Percentiles rank a stretch among this genome's conserved stretches.
phyloP scores from a whole-genome alignment of 768 basidiomycete species.

The Amanita molliuscula region DNA sequence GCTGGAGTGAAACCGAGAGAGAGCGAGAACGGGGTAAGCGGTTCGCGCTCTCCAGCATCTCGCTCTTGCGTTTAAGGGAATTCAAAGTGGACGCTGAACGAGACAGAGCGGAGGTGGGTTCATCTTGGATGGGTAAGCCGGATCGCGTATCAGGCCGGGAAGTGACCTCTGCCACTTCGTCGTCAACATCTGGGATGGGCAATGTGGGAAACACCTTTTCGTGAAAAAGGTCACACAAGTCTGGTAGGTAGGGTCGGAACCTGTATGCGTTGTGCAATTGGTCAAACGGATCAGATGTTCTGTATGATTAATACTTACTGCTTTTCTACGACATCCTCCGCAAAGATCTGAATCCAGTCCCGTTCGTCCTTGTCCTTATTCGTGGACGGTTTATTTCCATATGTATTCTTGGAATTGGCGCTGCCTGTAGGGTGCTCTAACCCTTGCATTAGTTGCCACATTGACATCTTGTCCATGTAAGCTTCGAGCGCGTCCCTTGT shows the following conservation, averaged over 20 bases:
- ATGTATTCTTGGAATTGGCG: constrained; percentile 7
- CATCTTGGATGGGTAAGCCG: constrained; percentile 7
- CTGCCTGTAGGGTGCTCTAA: constrained; percentile 15
- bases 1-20: constrained; percentile 60
- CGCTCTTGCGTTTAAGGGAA: not conserved
- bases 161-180: constrained; percentile 7
- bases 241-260: constrained; percentile 43
- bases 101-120: not conserved
- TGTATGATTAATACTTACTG: constrained; percentile 30
- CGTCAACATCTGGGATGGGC: constrained; percentile 41
- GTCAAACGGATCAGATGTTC: not conserved
- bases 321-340: constrained; percentile 53
- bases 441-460: constrained; percentile 57
- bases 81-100: not conserved
- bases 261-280: constrained; percentile 20
- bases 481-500: constrained; percentile 49
- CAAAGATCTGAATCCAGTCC: constrained; percentile 74
- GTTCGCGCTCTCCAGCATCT: not conserved
- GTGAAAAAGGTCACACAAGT: constrained; percentile 45
- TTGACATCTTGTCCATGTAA: constrained; percentile 72
- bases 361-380: constrained; percentile 19
- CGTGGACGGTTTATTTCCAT: constrained; percentile 6
- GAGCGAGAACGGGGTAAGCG: constrained; percentile 45
- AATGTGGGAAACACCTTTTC: constrained; percentile 59
- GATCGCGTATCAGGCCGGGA: constrained; percentile 10